Evolutionary conservation across 106 monocot genomes (phyloP), one percentile per base, ranked within the genome.

Genomic region (Vanilla planifolia): DNA sequence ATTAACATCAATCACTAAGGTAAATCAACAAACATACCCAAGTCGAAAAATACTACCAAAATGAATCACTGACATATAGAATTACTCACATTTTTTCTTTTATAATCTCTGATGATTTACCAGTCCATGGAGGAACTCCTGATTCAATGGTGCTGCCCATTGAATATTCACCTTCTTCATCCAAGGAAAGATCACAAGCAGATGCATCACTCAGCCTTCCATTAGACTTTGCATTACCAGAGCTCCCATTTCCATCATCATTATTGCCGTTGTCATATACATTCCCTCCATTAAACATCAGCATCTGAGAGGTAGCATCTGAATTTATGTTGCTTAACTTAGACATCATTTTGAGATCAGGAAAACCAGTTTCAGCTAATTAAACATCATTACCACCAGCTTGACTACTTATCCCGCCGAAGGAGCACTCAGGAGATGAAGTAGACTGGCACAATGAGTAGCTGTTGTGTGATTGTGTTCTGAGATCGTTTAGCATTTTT

Each of bases 171-270:
- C 79, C 91, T 73, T 84, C 78, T 52, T 62, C 76, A 46, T 79
- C 85, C 42, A 73, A 25, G 29, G 84, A 98, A 51, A 84, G 67
- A 25, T 59, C 77, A 34, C 77, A 59, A 52, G 79, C 91, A 48
- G 92, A 98, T 43, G 77, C 59, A 45, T 89, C 94, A 44, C 92
- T 92, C 61, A 79, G 72, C 59, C 67, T 76, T 33, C 72, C 87
- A 16, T 89, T 86, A n/a, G 72, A 73, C 67, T 83, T 85, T 27
- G 70, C 90, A 65, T 68, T 76, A 43, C 67, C 67, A 53, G 69
- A 72, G n/a, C 61, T 73, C 28, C 60, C 48, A 74, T 57, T 73
- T 23, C 72, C 79, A 68, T 77, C 66, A 73, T 66, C 78, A 55
- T 37, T 65, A 24, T 36, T 35, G 48, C 35, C 66, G 14, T 55